phyloP scores from a whole-genome alignment of 805 yeast species.

The Kodamaea neixiangensis region DNA sequence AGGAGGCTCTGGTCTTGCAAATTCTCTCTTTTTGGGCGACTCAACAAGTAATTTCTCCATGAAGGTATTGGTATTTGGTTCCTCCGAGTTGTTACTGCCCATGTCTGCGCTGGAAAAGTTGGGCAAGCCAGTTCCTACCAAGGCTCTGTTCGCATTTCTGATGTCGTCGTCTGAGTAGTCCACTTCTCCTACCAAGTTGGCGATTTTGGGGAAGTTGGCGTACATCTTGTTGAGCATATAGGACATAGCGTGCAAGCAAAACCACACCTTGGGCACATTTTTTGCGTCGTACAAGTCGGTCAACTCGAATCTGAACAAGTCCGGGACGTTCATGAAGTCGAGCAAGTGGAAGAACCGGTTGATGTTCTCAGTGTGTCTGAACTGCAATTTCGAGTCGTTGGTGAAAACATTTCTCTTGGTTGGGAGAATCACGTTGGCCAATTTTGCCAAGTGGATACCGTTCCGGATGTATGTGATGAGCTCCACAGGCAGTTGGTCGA shows the following conservation, averaged over 20 bases:
- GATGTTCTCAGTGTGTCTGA: slow-evolving; percentile 91
- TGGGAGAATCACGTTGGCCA: slow-evolving; percentile 74
- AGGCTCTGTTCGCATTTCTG: slow-evolving; percentile 64
- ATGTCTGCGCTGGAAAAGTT: slow-evolving; percentile 58
- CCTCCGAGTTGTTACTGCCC: slow-evolving; percentile 16
- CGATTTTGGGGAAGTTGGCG: slow-evolving; percentile 57
- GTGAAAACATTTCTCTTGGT: slow-evolving; percentile 56
- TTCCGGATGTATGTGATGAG: slow-evolving; percentile 70
- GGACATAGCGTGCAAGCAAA: slow-evolving; percentile 87
- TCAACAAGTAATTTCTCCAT: slow-evolving; percentile 19
- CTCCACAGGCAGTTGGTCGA: slow-evolving; percentile 56
- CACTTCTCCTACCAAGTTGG: slow-evolving; percentile 60
- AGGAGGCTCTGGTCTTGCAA: not conserved
- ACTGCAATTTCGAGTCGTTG: slow-evolving; percentile 62
- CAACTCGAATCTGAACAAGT: slow-evolving; percentile 83
- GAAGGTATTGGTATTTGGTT: slow-evolving; percentile 16
- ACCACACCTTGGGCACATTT: slow-evolving; percentile 90
- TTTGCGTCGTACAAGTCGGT: slow-evolving; percentile 92
- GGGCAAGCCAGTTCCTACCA: slow-evolving; percentile 69
- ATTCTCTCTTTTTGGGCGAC: slow-evolving; percentile 8
- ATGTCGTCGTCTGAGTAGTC: slow-evolving; percentile 71
- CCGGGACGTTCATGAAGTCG: slow-evolving; percentile 75
- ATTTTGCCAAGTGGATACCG: slow-evolving; percentile 82
- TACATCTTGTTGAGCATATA: slow-evolving; percentile 64
- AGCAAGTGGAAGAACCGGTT: slow-evolving; percentile 75